A percentile compares a stretch with the other conserved stretches of the same genome.
Evolutionary conservation across 1,284 basidiomycete species (phyloP).

Genomic region (Cryptococcus jaspeensis): DNA sequence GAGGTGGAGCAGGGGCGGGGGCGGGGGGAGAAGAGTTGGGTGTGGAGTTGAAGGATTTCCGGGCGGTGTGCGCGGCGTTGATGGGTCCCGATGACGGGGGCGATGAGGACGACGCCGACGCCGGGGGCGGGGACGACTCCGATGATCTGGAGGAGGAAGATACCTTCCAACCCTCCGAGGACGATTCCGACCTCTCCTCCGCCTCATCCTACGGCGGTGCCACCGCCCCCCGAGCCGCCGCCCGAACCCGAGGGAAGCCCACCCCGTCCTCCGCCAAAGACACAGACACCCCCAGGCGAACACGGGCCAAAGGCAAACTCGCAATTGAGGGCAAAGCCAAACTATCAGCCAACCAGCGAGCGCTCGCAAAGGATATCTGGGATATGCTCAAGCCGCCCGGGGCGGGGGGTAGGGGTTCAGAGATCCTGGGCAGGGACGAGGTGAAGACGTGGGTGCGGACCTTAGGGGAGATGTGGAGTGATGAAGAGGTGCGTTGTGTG

Average conservation of each 20-base stretch:
- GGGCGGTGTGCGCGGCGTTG: slow-evolving; percentile 42
- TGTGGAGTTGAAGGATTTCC: slow-evolving; percentile 26
- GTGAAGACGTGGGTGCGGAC: slow-evolving; percentile 43
- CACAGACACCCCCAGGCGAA: slow-evolving; percentile 7
- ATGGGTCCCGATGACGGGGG: slow-evolving; percentile 38
- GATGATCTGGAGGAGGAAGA: slow-evolving; percentile 25
- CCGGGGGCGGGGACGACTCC: slow-evolving; percentile 5
- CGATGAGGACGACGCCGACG: slow-evolving; percentile 9
- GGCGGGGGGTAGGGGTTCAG: neutral
- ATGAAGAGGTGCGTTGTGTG: slow-evolving; percentile 47
- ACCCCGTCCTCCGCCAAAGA: slow-evolving; percentile 7
- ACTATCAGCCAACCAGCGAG: slow-evolving; percentile 35
- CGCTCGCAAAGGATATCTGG: slow-evolving; percentile 44
- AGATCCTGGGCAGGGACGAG: slow-evolving; percentile 41
- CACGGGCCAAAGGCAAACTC: slow-evolving; percentile 7
- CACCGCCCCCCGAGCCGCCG: too few species aligned
- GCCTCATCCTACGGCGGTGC: slow-evolving; percentile 18
- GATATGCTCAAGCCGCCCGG: slow-evolving; percentile 38
- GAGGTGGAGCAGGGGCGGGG: slow-evolving; percentile 3
- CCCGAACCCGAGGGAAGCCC: slow-evolving; percentile 1
- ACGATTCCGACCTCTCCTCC: slow-evolving; percentile 25
- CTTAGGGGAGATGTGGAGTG: slow-evolving; percentile 50
- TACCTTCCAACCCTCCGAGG: slow-evolving; percentile 26
- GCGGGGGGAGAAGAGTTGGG: slow-evolving; percentile 9
- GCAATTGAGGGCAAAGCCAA: slow-evolving; percentile 15